Conservation (phyloP, 177 flowering plant genomes). For the Vitis hybrid region DNA sequence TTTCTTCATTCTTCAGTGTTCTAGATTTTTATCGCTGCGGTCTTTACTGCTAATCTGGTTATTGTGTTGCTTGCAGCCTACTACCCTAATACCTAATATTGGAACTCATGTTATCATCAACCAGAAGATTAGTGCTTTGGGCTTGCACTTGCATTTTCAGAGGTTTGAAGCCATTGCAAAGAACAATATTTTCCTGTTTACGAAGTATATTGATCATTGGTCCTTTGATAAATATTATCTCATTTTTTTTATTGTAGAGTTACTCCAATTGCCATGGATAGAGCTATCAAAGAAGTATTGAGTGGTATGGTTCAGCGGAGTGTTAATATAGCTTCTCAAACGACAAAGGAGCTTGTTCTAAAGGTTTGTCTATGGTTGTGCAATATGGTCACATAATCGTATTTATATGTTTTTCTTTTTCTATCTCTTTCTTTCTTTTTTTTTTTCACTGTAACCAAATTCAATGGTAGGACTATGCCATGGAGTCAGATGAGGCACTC, state of each 20-base stretch:
- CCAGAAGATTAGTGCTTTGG: conserved; percentile 60
- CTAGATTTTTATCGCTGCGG: background rate
- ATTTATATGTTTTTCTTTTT: background rate
- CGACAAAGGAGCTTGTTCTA: conserved; percentile 89
- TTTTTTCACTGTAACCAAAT: background rate
- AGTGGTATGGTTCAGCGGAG: conserved; percentile 84
- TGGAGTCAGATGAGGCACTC: conserved; percentile 94
- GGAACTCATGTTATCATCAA: conserved; percentile 82
- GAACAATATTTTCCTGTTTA: background rate
- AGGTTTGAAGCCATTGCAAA: conserved; percentile 47
- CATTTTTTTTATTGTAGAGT: conserved; percentile 45
- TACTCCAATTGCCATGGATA: conserved; percentile 87
- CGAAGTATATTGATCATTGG: background rate
- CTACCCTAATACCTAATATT: conserved; percentile 68
- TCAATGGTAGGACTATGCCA: conserved; percentile 73
- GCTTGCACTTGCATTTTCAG: conserved; percentile 82
- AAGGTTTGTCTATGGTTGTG: conserved; percentile 47
- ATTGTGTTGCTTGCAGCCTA: conserved; percentile 50
- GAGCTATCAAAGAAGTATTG: conserved; percentile 87
- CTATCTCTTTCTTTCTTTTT: background rate
- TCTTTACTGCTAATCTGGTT: conserved; percentile 2
- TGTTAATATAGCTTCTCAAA: conserved; percentile 89
- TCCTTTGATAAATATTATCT: background rate
- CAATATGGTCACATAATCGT: background rate
- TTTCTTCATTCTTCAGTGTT: background rate